A percentile compares a stretch with the other conserved stretches of the same genome.
phyloP scores from a whole-genome alignment of 2,329 filamentous ascomycete species.

The Sclerotinia borealis region DNA sequence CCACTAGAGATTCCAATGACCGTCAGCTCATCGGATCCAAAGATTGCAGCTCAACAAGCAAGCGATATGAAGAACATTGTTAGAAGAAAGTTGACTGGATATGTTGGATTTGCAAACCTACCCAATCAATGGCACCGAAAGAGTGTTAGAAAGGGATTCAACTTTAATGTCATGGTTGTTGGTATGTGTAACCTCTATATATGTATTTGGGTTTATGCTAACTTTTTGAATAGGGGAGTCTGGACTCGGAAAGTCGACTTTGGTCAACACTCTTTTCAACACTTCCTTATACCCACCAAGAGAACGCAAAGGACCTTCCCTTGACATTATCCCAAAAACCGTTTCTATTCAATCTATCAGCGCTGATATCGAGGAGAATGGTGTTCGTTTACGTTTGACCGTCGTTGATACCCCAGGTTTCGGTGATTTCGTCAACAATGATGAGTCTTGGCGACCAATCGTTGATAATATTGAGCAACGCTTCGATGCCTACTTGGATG shows the following conservation, averaged over 20 bases:
- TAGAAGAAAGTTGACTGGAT: slow-evolving; percentile 94
- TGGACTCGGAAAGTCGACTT: slow-evolving; percentile 95
- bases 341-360: slow-evolving; percentile 93
- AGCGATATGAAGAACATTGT: slow-evolving; percentile 69
- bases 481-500: slow-evolving; percentile 96
- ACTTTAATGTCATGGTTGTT: slow-evolving; percentile 99
- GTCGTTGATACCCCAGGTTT: slow-evolving; percentile 98
- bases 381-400: slow-evolving; percentile 89
- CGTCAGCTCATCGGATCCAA: slow-evolving; percentile 33
- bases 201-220: slow-evolving; percentile 11
- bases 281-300: slow-evolving; percentile 97
- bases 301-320: slow-evolving; percentile 94
- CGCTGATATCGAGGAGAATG: slow-evolving; percentile 96
- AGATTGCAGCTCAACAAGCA: slow-evolving; percentile 34
- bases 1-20: slow-evolving; percentile 30
- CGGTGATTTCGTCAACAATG: slow-evolving; percentile 99
- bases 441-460: slow-evolving; percentile 98
- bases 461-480: slow-evolving; percentile 99
- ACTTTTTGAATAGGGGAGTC: slow-evolving; percentile 75
- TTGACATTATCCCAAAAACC: slow-evolving; percentile 98
- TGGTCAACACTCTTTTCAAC: slow-evolving; percentile 99
- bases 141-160: slow-evolving; percentile 99
- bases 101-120: slow-evolving; percentile 96
- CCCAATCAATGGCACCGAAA: slow-evolving; percentile 99
- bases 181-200: slow-evolving; percentile 55